These are phyloP conservation scores for Porpolomopsis calyptriformis DNA, from an alignment of 768 basidiomycete species.

Conservation along the genomic window DNA sequence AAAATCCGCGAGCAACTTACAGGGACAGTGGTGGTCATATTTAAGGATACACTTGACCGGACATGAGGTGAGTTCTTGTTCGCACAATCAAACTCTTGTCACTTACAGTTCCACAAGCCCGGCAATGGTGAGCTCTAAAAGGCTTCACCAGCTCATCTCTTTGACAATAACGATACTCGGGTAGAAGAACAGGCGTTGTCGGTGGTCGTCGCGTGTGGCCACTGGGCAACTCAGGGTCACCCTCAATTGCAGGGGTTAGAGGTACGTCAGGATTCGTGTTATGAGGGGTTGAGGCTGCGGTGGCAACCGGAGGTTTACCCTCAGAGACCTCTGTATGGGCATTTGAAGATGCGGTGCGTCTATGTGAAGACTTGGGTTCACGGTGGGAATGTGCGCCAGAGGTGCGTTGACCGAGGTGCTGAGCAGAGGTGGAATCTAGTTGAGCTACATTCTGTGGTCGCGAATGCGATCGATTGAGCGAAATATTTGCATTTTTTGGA, in stretches of 20 bases:
- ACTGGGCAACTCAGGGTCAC: conserved; percentile 5
- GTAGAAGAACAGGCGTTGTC: conserved; percentile 36
- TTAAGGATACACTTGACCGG: conserved; percentile 58
- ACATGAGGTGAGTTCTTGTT: neutral
- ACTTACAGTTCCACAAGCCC: conserved; percentile 71
- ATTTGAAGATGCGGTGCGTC: neutral
- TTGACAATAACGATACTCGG: conserved; percentile 58
- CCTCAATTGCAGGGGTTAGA: neutral
- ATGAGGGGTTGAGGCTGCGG: neutral
- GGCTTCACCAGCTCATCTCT: conserved; percentile 63
- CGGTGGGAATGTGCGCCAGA: neutral
- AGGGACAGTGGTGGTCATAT: conserved; percentile 88
- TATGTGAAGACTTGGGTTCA: neutral
- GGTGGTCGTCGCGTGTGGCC: conserved; percentile 26
- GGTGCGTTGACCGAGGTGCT: neutral
- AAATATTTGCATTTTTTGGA: neutral
- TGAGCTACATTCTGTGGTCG: neutral
- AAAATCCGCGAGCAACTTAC: conserved; percentile 29
- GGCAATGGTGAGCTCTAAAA: conserved; percentile 68
- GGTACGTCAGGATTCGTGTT: neutral
- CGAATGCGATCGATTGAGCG: neutral
- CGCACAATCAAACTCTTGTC: neutral
- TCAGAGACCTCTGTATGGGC: too few relatives aligned
- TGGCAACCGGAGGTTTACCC: too few relatives aligned
- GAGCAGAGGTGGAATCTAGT: neutral